Base-by-base conservation (phyloP, 2,329 filamentous ascomycete genomes). In the Diaporthe caulivora region DNA sequence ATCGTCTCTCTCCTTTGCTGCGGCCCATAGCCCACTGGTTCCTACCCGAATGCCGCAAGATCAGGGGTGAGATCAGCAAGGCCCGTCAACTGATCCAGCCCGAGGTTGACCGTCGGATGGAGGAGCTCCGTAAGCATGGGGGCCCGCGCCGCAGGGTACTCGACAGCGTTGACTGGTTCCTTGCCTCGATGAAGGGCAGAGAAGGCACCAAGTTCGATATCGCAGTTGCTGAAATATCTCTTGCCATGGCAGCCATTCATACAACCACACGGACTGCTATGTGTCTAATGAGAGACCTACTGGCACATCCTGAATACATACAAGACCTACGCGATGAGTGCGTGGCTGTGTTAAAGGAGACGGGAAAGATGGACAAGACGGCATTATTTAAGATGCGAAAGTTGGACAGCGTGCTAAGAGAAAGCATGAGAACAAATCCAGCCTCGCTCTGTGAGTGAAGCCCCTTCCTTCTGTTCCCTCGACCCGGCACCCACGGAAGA, bases 391-490 rank as follows among this genome's bases (percentile, higher is more conserved):
- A 74, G 72, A 81, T 82, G 80, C 80, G 79, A 75, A 79, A 78
- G 60, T 57, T 81, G n/a, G 80, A 81, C 74, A 79, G 77, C 68
- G 79, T 79, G 73, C 42, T 82, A 29, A 80, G 79, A 69, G 81
- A 82, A 74, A 80, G 78, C 26, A 70, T 78, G 75, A 80, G 81
- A 5, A 37, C 18, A 21, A 79, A 53, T 76, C 78, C 0, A 69
- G 42, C 6, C 6, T 53, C n/a, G 37, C 81, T 40, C 53, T 79
- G 83, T 84, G 77, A 80, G 83, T 77, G 2, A 69, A 69, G 34
- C n/a, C 21, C 24, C 9, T 11, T 13, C 18, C 13, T 10, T 15
- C 31, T 49, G 9, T 24, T 6, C 26, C 17, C 15, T 21, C 8
- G n/a, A 7, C 1, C 53, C 13, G 29, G 29, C 17, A 29, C 4